Evolutionary conservation across 768 basidiomycete genomes (phyloP), one percentile per base, ranked within the genome.

Genomic region (Auricularia sp.): DNA sequence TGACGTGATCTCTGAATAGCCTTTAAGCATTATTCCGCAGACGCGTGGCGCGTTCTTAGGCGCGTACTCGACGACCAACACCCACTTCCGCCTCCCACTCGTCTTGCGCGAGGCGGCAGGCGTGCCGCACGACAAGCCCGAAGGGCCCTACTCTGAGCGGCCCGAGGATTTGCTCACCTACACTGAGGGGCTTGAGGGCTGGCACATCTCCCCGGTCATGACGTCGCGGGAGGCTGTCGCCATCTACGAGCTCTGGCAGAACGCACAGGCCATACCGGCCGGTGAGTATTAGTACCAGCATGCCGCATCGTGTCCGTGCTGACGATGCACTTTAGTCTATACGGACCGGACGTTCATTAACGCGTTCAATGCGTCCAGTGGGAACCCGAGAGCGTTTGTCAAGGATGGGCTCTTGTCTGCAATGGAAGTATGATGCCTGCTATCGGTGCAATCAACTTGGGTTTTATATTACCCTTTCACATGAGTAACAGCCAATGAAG

Each of bases 231-330:
- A 96, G 73, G 92, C 92, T 0, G 82, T 82, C 29, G 83, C 84
- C 6, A 70, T 94, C 65, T 92, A 90, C 69, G 86, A 93, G 67
- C 67, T 92, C 16, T 94, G 89, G 89, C 84, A 81, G 69, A 82
- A 83, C 61, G 83, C 86, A 66, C 75, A 78, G 65, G 82, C 84
- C 0, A 67, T 89, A 61, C 78, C 81, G 64, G 75, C 81, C 24
- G 71, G 85, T 84, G 72, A 62, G 82, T 77, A 29, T 29, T 29
- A 29, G 29, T 29, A 29, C 29, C 29, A 29, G 2, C 29, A 29
- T 29, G 29, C 29, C 29, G 29, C 29, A 29, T 29, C 29, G 29
- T 29, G 29, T 29, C 2, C 2, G 29, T 24, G 54, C 6, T 54
- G n/a, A 7, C 8, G 6, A 29, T 54, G 54, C 54, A n/a, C n/a